Evolutionary conservation across 352 stramenopile species (phyloP), one percentile per base, ranked within the genome.

Genomic region (Phytophthora cryptogea): DNA sequence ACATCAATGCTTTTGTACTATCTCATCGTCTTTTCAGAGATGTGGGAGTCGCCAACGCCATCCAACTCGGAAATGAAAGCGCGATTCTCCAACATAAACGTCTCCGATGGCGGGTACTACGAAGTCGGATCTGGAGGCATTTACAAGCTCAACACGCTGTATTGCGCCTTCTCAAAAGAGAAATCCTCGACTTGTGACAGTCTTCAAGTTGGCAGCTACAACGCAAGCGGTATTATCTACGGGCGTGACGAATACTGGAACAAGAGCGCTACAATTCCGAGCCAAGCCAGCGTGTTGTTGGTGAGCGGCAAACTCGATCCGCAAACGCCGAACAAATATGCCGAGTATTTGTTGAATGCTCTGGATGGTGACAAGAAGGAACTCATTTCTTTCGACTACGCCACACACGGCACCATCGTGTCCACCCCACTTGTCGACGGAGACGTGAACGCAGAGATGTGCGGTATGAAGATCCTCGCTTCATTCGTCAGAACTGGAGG

Each of bases 81-180:
- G 10, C 44, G 64, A 0, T 81, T 74, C 41, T 66, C 47, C 5
- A 51, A 64, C 32, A 47, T 56, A 5, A 54, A 14, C 2, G 67
- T 77, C 10, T 56, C 46, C 14, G 66, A 48, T 44, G 64, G 66
- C 26, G 56, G 51, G 3, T 63, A 66, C n/a, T 23, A 11, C 1
- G 35, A 54, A 2, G 44, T 81, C 2, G 45, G 20, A 23, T 23
- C 20, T 23, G 20, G 20, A 23, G 20, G 20, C 20, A 23, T 23
- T 23, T 23, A 23, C 20, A 23, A 23, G 20, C 20, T 23, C 20
- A 23, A 23, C 20, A 23, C 68, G 14, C 43, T 44, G 8, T 90
- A 86, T 51, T 90, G 81, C 41, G 63, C 70, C 14, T 86, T 79
- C 61, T 68, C 67, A 7, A 78, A 81, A 54, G 71, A 83, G 4